Conservation (phyloP, 305 asterid species). For the Fraxinus angustifolia region DNA sequence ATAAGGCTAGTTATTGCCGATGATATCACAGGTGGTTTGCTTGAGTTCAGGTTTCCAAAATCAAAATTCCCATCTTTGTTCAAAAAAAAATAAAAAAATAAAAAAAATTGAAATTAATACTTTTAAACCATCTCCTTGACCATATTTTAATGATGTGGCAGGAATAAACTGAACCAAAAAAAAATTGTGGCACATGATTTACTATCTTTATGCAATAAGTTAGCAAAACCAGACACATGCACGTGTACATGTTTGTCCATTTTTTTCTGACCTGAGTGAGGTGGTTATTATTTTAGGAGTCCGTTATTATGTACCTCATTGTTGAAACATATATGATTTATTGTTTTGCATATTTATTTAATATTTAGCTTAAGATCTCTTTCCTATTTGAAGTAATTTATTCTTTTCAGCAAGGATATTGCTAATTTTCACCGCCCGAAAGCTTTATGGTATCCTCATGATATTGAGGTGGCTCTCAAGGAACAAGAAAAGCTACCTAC, state of each 20-base stretch:
- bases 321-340: not conserved
- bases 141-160: not conserved
- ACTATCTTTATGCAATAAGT: not conserved
- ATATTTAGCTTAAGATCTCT: not conserved
- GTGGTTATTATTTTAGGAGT: not conserved
- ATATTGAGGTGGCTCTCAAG: constrained; percentile 84
- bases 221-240: not conserved
- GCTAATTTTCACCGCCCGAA: constrained; percentile 98
- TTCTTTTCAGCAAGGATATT: constrained; percentile 83
- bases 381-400: constrained; percentile 27
- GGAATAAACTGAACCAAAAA: not conserved
- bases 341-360: not conserved
- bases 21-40: not conserved
- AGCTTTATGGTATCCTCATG: constrained; percentile 97
- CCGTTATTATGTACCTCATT: not conserved
- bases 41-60: not conserved
- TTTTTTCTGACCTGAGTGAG: not conserved
- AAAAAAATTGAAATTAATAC: not conserved
- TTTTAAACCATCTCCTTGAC: not conserved
- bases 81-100: not conserved
- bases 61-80: not conserved
- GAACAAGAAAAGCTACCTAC: constrained; percentile 68
- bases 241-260: not conserved
- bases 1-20: not conserved
- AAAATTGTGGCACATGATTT: not conserved